Base-by-base conservation (phyloP, 805 yeast genomes). In the Wickerhamomyces ciferrii region DNA sequence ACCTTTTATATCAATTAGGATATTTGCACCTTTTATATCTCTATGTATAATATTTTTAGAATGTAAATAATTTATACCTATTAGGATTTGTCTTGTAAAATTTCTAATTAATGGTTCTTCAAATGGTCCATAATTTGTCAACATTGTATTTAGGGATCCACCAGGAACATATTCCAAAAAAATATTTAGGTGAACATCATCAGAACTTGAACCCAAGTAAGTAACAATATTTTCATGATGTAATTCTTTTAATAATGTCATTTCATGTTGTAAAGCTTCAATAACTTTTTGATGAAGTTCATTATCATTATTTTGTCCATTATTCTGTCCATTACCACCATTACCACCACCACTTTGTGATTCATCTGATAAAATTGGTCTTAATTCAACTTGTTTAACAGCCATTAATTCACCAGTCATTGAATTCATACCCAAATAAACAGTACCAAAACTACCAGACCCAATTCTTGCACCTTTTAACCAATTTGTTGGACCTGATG, bases 351-450 rank as follows among this genome's bases (percentile, higher is more conserved):
- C n/a, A n/a, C n/a, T n/a, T n/a, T n/a, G n/a, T n/a, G 56, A 47
- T 48, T 65, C 57, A 50, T 71, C 69, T 32, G 68, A 64, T 23
- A 62, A 53, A n/a, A n/a, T n/a, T 3, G 70, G 67, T 2, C 86
- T 83, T 17, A 91, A 62, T 41, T 84, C 85, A 1, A 94, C 97
- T 62, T 91, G 97, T 60, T 94, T 94, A 18, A 94, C 97, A 1
- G 98, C 99, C 96, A 92, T 88, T 43, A 94, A 71, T 61, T 90
- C 98, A 39, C 99, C 99, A 0, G 96, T 90, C 31, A 84, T 66
- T 1, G 96, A 86, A 61, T 91, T 88, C 82, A 94, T 81, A 0
- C 97, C 99, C 34, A 94, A 69, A 51, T 85, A 91, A 2, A 94
- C 99, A 2, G 88, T 83, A 29, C 98, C 99, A 71, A 90, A 94